Percentiles rank a stretch among this genome's conserved stretches.
These are phyloP conservation scores for Ceratocystis colombiana DNA, from an alignment of 2,329 filamentous ascomycete genomes.

Conservation along the genomic window DNA sequence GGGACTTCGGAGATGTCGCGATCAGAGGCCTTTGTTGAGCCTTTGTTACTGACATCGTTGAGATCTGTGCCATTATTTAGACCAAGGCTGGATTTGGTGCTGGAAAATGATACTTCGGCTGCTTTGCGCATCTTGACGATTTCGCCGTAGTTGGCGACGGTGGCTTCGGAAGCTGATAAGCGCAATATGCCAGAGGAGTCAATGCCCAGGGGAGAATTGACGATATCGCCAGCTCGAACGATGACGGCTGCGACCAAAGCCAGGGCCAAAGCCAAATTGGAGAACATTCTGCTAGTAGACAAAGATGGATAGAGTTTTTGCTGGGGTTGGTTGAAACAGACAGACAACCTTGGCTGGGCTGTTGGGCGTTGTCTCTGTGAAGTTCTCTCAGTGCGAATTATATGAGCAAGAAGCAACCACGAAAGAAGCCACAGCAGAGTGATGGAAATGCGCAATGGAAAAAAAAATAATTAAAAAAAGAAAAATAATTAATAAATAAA, in stretches of 20 bases:
- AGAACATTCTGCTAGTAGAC: slow-evolving; percentile 20
- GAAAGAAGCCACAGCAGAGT: neutral
- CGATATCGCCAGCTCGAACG: slow-evolving; percentile 12
- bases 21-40: slow-evolving; percentile 5
- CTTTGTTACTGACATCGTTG: slow-evolving; percentile 14
- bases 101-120: neutral
- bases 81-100: neutral
- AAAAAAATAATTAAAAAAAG: slow-evolving; percentile 16
- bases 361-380: neutral
- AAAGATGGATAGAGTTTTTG: neutral
- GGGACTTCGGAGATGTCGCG: slow-evolving; percentile 28
- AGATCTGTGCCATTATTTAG: neutral
- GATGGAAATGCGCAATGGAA: neutral
- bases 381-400: neutral
- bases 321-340: neutral
- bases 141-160: slow-evolving; percentile 23
- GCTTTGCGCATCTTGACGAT: slow-evolving; percentile 21
- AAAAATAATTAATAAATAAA: slow-evolving; percentile 7
- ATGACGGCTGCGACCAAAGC: slow-evolving; percentile 24
- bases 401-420: neutral
- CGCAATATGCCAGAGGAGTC: slow-evolving; percentile 18
- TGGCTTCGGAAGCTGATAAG: slow-evolving; percentile 24
- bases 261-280: slow-evolving; percentile 24
- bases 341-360: neutral
- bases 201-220: slow-evolving; percentile 21